Conservation (phyloP, 2,329 filamentous ascomycete genomes). For the Nectriaceae sp. region DNA sequence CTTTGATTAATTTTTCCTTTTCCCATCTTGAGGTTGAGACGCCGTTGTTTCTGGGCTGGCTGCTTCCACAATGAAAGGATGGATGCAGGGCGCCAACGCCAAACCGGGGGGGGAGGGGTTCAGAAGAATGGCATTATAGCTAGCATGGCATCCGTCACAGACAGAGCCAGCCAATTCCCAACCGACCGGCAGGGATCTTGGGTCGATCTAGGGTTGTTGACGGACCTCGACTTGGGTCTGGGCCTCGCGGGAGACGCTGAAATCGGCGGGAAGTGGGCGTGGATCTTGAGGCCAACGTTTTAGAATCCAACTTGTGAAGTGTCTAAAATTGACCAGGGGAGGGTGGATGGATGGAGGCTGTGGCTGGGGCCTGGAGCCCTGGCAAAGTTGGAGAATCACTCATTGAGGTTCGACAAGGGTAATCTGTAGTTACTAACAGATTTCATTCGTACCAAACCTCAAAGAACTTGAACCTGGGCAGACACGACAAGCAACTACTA, state of each 20-base stretch:
- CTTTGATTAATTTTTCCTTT: conserved; percentile 15
- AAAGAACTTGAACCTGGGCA: not conserved
- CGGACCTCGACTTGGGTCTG: not conserved
- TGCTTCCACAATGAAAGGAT: not conserved
- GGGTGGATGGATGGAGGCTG: not conserved
- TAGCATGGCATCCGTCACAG: not conserved
- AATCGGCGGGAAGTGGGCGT: conserved; percentile 27
- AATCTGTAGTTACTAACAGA: not conserved
- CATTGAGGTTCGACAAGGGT: too few species aligned
- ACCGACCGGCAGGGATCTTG: conserved; percentile 2
- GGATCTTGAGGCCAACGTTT: conserved; percentile 21
- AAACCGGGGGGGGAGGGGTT: not conserved
- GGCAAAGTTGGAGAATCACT: too few species aligned
- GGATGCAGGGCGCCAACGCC: not conserved
- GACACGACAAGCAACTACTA: not conserved
- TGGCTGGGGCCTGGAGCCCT: not conserved
- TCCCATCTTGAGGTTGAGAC: conserved; percentile 15
- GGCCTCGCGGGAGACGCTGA: conserved; percentile 2
- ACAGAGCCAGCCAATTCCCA: not conserved
- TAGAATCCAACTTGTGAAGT: not conserved
- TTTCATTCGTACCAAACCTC: not conserved
- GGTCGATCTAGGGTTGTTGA: conserved; percentile 5
- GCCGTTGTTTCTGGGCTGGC: not conserved
- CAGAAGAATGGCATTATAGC: not conserved
- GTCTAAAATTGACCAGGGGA: not conserved